Percentiles rank a stretch among this genome's conserved stretches.
Evolutionary conservation across 345 rosid genomes (phyloP).

Genomic region (Cardiospermum halicacabum): DNA sequence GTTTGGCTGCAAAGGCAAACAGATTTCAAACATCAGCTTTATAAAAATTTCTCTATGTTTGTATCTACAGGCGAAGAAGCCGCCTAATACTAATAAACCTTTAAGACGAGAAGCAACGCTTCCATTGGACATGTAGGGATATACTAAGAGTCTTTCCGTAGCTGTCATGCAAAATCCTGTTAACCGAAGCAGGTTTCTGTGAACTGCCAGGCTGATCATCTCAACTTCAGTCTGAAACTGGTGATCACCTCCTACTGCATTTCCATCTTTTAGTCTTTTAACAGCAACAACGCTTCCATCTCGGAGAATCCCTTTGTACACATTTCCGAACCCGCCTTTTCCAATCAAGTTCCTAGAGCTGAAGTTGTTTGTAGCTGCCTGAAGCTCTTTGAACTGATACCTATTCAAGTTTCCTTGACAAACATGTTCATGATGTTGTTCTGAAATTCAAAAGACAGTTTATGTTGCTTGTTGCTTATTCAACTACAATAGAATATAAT

Average conservation of each 20-base stretch:
- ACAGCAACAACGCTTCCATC: conserved; percentile 79
- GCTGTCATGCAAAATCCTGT: conserved; percentile 77
- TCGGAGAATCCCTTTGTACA: conserved; percentile 76
- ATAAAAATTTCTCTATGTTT: no score
- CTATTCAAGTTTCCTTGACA: conserved; percentile 79
- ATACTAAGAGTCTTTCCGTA: conserved; percentile 71
- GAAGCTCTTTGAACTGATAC: conserved; percentile 87
- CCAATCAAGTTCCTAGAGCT: conserved; percentile 84
- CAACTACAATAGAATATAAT: background rate
- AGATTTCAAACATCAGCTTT: background rate
- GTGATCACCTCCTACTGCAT: conserved; percentile 63
- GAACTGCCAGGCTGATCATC: conserved; percentile 96
- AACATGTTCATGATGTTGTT: conserved; percentile 57
- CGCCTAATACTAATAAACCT: no score
- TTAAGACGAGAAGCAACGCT: conserved; percentile 90
- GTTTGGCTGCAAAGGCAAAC: conserved; percentile 48
- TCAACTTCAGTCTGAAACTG: conserved; percentile 94
- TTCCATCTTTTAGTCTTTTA: conserved; percentile 71
- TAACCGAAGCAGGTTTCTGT: conserved; percentile 76
- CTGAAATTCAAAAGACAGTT: conserved; percentile 33
- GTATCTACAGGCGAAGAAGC: no score
- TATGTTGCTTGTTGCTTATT: background rate
- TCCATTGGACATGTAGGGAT: conserved; percentile 97
- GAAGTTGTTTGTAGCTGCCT: conserved; percentile 77
- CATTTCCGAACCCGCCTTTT: conserved; percentile 93